A percentile compares a stretch with the other conserved stretches of the same genome.
These are phyloP conservation scores for Piromyces finnis DNA, from an alignment of 192 early-diverging fungal species.

Conservation along the genomic window DNA sequence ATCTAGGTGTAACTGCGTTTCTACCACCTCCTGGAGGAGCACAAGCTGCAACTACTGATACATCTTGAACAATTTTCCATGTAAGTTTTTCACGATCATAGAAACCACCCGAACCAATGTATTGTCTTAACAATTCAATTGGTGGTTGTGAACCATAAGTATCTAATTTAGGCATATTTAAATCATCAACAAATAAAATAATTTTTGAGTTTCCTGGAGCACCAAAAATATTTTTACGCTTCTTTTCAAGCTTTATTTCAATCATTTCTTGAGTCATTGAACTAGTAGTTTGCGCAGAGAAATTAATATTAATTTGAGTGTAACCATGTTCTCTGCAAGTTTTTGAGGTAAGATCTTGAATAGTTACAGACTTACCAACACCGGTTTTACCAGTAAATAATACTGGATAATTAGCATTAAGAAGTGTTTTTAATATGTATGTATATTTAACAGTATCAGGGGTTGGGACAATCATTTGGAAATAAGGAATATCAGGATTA, in stretches of 20 bases:
- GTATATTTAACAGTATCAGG: conserved; percentile 35
- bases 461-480: conserved; percentile 45
- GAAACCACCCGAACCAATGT: conserved; percentile 31
- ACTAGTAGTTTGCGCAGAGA: conserved; percentile 40
- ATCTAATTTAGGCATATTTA: conserved; percentile 44
- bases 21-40: conserved; percentile 39
- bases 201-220: conserved; percentile 33
- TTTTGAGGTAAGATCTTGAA: conserved; percentile 29
- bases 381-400: conserved; percentile 34
- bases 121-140: conserved; percentile 35
- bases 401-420: conserved; percentile 21
- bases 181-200: conserved; percentile 39
- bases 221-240: conserved; percentile 37
- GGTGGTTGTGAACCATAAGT: conserved; percentile 41
- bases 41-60: conserved; percentile 30
- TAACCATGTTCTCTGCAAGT: conserved; percentile 18
- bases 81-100: conserved; percentile 38
- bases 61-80: conserved; percentile 35
- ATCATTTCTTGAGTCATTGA: conserved; percentile 35
- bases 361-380: conserved; percentile 38
- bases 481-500: conserved; percentile 26
- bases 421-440: conserved; percentile 25
- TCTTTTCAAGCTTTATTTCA: conserved; percentile 43
- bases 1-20: conserved; percentile 26
- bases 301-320: conserved; percentile 27